A percentile compares a stretch with the other conserved stretches of the same genome.
phyloP scores from a whole-genome alignment of 2,329 filamentous ascomycete genomes.

The Aspergillus hortae region DNA sequence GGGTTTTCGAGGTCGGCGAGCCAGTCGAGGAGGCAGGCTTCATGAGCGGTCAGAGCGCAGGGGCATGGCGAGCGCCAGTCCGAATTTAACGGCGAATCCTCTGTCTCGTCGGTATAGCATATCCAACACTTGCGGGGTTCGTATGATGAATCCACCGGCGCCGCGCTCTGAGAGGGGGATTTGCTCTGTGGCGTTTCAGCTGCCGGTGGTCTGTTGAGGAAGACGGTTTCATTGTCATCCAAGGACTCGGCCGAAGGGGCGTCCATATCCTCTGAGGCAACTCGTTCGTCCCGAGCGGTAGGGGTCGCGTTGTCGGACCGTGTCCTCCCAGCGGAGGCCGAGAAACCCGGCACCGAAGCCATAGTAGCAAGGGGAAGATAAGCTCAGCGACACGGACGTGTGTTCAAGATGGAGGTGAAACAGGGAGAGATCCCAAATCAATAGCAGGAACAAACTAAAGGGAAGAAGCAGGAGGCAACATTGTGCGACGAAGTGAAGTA shows the following conservation, averaged over 20 bases:
- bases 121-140: conserved; percentile 63
- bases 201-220: conserved; percentile 23
- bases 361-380: conserved; percentile 18
- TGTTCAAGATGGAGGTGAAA: background rate
- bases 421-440: background rate
- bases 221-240: conserved; percentile 30
- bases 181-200: conserved; percentile 17
- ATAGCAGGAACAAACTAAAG: background rate
- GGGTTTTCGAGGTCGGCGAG: conserved; percentile 80
- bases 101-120: conserved; percentile 63
- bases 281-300: conserved; percentile 13
- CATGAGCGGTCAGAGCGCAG: conserved; percentile 86
- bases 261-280: conserved; percentile 3
- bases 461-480: background rate
- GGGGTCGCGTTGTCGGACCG: conserved; percentile 23
- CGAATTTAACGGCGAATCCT: conserved; percentile 56
- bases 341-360: conserved; percentile 33
- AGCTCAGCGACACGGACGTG: background rate
- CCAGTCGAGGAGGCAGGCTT: conserved; percentile 86
- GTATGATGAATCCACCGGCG: conserved; percentile 12
- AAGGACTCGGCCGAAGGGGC: conserved; percentile 12
- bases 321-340: conserved; percentile 23
- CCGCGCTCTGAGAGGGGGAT: conserved; percentile 11
- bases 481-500: background rate
- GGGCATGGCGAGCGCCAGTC: conserved; percentile 86